Percentiles rank a stretch among this genome's conserved stretches.
phyloP scores from a whole-genome alignment of 208 protist species.

The Leishmania tarentolae region DNA sequence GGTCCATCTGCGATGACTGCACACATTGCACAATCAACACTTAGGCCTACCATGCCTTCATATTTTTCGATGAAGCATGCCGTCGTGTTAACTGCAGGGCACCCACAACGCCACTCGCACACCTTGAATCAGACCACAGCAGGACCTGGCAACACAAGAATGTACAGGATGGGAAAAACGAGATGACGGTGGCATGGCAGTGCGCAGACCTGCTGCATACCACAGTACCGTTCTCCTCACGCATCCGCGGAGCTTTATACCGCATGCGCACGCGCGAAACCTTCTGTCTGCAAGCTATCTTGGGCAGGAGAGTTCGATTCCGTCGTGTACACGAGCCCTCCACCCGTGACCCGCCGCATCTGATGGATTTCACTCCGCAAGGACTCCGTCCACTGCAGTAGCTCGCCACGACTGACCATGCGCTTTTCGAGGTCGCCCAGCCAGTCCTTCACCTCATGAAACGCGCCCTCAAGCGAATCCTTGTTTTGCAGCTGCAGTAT shows the following conservation, averaged over 20 bases:
- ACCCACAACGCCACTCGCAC: not conserved
- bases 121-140: not conserved
- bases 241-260: not conserved
- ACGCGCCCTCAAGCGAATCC: conserved; percentile 52
- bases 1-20: not conserved
- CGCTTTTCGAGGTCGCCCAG: conserved; percentile 74
- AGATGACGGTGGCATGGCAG: not conserved
- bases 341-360: conserved; percentile 22
- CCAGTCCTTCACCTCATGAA: conserved; percentile 87
- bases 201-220: not conserved
- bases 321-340: not conserved
- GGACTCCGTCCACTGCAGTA: conserved; percentile 49
- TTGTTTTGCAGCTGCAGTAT: conserved; percentile 45
- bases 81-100: not conserved
- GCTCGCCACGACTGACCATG: conserved; percentile 54
- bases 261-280: not conserved
- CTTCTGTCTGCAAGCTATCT: not conserved
- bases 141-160: not conserved
- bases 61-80: not conserved
- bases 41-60: not conserved
- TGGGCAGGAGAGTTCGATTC: not conserved
- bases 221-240: not conserved
- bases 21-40: not conserved
- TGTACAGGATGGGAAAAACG: not conserved
- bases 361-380: conserved; percentile 48